Evolutionary conservation across 225 moss, liverwort and hornwort genomes (phyloP).

Genomic region (Pleurozium schreberi): DNA sequence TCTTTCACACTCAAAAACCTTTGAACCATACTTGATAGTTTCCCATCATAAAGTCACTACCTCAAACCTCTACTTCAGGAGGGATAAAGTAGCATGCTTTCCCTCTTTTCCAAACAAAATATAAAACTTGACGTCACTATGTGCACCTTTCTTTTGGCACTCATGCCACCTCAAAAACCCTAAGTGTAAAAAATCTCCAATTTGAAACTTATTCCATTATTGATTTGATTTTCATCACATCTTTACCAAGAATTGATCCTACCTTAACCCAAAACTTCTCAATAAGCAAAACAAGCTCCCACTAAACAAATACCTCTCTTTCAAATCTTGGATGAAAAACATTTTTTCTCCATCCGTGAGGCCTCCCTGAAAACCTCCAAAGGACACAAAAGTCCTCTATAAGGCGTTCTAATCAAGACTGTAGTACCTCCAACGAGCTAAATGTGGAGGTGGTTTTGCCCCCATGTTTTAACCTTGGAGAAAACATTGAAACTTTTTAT

Average conservation of each 20-base stretch:
- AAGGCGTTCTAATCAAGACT: too few species aligned
- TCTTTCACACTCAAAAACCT: neutral
- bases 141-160: accelerated
- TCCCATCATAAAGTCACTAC: accelerated
- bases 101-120: neutral
- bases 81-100: neutral
- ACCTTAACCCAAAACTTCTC: neutral
- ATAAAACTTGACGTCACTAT: accelerated
- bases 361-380: neutral
- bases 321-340: neutral
- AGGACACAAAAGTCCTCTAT: neutral
- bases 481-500: too few species aligned
- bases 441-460: too few species aligned
- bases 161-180: neutral
- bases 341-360: neutral
- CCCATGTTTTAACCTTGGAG: too few species aligned
- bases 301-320: neutral
- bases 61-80: neutral
- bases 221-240: neutral
- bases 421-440: too few species aligned
- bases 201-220: neutral
- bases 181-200: neutral
- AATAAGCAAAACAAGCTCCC: neutral
- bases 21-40: neutral
- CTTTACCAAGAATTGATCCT: neutral